These are phyloP conservation scores for Aureobasidium sp. DNA, from an alignment of 2,329 filamentous ascomycete genomes.

Conservation along the genomic window DNA sequence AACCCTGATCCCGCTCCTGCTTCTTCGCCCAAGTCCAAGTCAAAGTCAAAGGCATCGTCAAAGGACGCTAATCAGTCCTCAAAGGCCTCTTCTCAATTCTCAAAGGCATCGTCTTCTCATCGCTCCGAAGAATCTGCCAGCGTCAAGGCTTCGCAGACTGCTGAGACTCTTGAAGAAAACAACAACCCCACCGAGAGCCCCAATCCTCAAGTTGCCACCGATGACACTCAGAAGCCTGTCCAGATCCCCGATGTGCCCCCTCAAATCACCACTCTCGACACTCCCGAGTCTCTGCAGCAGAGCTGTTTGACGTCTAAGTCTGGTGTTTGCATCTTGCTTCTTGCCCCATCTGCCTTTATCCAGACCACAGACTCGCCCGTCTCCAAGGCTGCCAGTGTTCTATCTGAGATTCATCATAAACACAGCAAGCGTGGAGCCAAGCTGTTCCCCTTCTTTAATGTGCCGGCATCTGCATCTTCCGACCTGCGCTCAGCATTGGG, in stretches of 20 bases:
- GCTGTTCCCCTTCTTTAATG: constrained; percentile 75
- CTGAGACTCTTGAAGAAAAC: constrained; percentile 43
- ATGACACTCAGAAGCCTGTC: constrained; percentile 42
- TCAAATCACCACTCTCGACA: constrained; percentile 59
- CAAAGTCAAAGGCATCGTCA: constrained; percentile 37
- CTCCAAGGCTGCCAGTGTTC: constrained; percentile 46
- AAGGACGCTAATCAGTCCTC: constrained; percentile 41
- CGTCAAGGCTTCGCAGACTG: constrained; percentile 42
- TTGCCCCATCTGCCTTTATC: constrained; percentile 44
- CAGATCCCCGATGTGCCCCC: constrained; percentile 49
- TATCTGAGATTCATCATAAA: constrained; percentile 71
- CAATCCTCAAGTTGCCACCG: constrained; percentile 40
- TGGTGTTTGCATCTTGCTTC: constrained; percentile 73
- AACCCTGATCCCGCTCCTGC: constrained; percentile 66
- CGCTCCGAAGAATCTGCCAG: constrained; percentile 43
- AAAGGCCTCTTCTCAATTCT: constrained; percentile 43
- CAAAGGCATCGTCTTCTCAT: constrained; percentile 46
- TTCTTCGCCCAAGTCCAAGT: constrained; percentile 35
- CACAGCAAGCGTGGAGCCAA: constrained; percentile 59
- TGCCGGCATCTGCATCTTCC: constrained; percentile 49
- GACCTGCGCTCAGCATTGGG: constrained; percentile 56
- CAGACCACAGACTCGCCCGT: constrained; percentile 37
- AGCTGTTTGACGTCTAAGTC: constrained; percentile 71
- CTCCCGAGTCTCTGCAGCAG: constrained; percentile 56
- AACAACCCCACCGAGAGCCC: constrained; percentile 49